Evolutionary conservation across 495 filamentous ascomycete genomes (phyloP).

Genomic region (Pyrenopolyporus hunteri): DNA sequence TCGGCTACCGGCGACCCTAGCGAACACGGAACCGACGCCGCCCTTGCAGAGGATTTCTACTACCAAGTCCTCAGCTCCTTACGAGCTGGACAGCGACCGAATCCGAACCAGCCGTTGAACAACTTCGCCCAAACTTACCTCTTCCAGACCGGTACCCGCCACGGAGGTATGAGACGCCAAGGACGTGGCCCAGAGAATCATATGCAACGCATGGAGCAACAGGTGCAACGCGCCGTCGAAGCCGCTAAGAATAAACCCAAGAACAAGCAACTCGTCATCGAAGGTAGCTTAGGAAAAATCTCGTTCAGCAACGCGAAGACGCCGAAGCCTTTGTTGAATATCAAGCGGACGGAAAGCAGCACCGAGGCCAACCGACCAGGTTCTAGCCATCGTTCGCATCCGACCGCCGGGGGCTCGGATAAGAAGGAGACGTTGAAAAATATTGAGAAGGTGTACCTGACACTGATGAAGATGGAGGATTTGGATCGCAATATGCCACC

Average conservation of each 20-base stretch:
- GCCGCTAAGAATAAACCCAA: constrained; percentile 97
- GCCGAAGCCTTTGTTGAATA: constrained; percentile 89
- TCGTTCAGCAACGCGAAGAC: constrained; percentile 99
- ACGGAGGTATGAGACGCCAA: constrained; percentile 73
- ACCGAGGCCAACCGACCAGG: constrained; percentile 54
- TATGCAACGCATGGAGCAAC: constrained; percentile 98
- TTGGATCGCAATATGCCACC: constrained; percentile 89
- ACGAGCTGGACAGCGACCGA: constrained; percentile 81
- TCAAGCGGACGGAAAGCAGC: constrained; percentile 85
- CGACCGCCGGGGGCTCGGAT: constrained; percentile 63
- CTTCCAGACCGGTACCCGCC: constrained; percentile 84
- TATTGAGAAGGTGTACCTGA: constrained; percentile 85
- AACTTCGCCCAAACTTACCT: constrained; percentile 98
- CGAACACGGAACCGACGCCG: constrained; percentile 78
- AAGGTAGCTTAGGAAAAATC: constrained; percentile 98
- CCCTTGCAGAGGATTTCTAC: constrained; percentile 92
- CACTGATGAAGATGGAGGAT: constrained; percentile 91
- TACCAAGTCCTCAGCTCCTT: constrained; percentile 97
- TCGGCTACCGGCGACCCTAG: constrained; percentile 85
- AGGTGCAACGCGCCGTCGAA: constrained; percentile 95
- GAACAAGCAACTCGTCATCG: constrained; percentile 96
- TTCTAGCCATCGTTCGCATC: constrained; percentile 56
- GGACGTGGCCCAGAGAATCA: constrained; percentile 88
- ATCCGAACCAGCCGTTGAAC: constrained; percentile 87
- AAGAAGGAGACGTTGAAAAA: constrained; percentile 81